Evolutionary conservation across 257 asterid genomes (phyloP).

Genomic region (Penstemon barbatus): DNA sequence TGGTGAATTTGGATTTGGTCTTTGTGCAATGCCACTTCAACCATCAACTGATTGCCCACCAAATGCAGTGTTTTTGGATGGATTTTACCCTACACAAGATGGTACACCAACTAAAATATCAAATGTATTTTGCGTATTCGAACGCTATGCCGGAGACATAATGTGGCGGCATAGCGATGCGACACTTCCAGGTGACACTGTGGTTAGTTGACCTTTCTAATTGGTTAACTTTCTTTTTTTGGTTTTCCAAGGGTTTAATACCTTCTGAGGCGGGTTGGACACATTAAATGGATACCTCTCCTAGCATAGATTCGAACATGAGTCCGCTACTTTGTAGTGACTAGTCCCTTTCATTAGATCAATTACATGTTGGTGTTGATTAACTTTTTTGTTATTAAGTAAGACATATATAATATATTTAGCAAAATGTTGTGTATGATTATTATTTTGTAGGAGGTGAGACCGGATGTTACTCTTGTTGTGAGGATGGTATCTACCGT

Average conservation of each 20-base stretch:
- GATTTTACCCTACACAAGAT: conserved; percentile 37
- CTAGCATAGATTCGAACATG: too few species aligned
- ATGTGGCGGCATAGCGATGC: conserved; percentile 77
- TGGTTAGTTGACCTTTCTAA: conserved; percentile 25
- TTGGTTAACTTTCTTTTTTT: neutral
- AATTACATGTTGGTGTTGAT: too few species aligned
- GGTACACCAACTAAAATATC: conserved; percentile 46
- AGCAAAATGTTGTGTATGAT: too few species aligned
- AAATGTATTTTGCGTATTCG: conserved; percentile 57
- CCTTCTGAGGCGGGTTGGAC: neutral
- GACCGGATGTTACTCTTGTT: conserved; percentile 58
- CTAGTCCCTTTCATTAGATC: too few species aligned
- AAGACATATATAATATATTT: too few species aligned
- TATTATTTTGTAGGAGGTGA: conserved; percentile 29
- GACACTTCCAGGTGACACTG: conserved; percentile 36
- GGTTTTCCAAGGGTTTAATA: neutral
- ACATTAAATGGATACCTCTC: conserved; percentile 30
- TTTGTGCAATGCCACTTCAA: conserved; percentile 49
- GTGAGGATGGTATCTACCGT: conserved; percentile 70
- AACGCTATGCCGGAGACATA: conserved; percentile 56
- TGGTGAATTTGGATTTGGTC: conserved; percentile 67
- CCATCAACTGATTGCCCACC: conserved; percentile 66
- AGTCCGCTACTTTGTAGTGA: too few species aligned
- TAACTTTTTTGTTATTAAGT: too few species aligned
- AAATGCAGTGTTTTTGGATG: conserved; percentile 60